Evolutionary conservation across 2,329 filamentous ascomycete species (phyloP).

Genomic region (Alternaria sp.): DNA sequence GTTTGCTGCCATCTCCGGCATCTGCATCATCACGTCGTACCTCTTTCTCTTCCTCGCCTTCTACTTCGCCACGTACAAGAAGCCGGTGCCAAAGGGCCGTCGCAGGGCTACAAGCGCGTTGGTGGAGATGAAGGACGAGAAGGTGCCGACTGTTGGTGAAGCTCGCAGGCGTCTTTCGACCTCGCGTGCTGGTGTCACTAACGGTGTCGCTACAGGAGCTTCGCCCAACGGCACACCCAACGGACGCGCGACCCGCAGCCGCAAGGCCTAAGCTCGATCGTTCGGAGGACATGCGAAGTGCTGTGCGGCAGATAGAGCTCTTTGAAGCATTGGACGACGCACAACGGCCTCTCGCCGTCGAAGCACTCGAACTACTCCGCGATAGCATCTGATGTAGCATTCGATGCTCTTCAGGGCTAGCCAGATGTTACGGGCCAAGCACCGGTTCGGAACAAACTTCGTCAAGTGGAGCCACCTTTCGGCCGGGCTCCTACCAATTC

Average conservation of each 20-base stretch:
- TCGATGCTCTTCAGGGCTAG: not conserved
- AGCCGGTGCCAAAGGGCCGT: conserved; percentile 75
- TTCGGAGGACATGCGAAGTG: not conserved
- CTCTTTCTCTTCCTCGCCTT: conserved; percentile 98
- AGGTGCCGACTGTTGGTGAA: conserved; percentile 63
- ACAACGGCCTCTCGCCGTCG: not conserved
- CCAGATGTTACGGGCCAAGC: not conserved
- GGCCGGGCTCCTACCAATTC: conserved; percentile 8
- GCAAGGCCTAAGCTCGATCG: conserved; percentile 66
- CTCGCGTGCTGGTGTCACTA: conserved; percentile 52
- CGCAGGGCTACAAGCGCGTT: conserved; percentile 82
- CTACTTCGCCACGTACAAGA: conserved; percentile 96
- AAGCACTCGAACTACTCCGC: not conserved
- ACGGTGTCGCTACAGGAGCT: conserved; percentile 50
- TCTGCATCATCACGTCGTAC: conserved; percentile 92
- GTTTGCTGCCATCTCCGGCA: conserved; percentile 91
- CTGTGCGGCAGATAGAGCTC: not conserved
- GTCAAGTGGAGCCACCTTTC: conserved; percentile 8
- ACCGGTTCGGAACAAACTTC: not conserved
- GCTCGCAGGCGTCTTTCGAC: conserved; percentile 57
- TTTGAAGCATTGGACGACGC: not conserved
- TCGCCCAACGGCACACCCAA: conserved; percentile 59
- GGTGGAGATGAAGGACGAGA: conserved; percentile 81
- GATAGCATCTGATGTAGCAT: not conserved
- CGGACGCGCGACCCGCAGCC: conserved; percentile 69